Conservation (phyloP, 805 yeast species). For the Hanseniaspora clermontiae region DNA sequence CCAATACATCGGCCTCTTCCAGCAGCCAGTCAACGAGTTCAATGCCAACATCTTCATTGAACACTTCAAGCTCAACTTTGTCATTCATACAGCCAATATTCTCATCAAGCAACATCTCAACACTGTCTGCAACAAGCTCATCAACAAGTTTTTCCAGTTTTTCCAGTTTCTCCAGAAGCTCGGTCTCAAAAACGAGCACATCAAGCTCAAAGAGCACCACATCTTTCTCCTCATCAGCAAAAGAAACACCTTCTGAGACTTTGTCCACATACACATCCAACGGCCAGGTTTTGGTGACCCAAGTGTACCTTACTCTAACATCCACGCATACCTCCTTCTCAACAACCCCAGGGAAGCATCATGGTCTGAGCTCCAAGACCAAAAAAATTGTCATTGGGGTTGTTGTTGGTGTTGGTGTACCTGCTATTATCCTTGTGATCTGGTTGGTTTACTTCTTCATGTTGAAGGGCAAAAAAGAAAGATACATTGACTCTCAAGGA, state of each 20-base stretch:
- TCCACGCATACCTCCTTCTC: conserved; percentile 22
- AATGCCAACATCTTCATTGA: conserved; percentile 15
- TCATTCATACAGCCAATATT: conserved; percentile 5
- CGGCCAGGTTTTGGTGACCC: conserved; percentile 27
- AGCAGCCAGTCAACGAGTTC: conserved; percentile 14
- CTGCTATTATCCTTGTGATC: conserved; percentile 30
- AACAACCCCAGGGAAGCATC: conserved; percentile 17
- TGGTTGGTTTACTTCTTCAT: conserved; percentile 24
- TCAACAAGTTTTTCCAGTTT: background rate
- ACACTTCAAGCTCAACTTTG: conserved; percentile 14
- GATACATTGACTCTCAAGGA: conserved; percentile 29
- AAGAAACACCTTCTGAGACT: background rate
- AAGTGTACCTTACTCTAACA: conserved; percentile 26
- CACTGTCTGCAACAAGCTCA: conserved; percentile 10
- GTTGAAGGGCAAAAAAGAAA: conserved; percentile 23
- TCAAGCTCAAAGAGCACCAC: background rate
- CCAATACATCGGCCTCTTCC: background rate
- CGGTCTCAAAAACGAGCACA: background rate
- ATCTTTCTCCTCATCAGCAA: background rate
- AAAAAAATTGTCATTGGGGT: conserved; percentile 53
- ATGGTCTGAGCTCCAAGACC: conserved; percentile 38
- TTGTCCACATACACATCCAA: conserved; percentile 22
- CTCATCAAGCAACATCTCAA: conserved; percentile 15
- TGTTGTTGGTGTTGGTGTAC: conserved; percentile 60
- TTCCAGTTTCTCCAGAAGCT: background rate